Percentiles rank a stretch among this genome's conserved stretches.
phyloP scores from a whole-genome alignment of 768 basidiomycete species.

The Coprinellus micaceus region DNA sequence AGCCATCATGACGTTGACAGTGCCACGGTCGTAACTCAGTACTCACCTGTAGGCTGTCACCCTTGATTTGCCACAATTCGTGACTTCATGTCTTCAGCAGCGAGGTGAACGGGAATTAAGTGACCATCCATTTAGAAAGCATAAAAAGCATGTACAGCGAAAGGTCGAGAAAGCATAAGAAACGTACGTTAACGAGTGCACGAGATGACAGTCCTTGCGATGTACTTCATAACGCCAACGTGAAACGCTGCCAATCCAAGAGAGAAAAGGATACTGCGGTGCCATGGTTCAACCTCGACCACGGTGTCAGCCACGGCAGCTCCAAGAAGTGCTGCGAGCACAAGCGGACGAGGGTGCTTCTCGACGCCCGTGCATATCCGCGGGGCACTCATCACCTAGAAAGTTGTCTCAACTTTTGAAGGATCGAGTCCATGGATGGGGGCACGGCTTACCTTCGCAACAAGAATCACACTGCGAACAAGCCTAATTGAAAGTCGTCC shows the following conservation, averaged over 20 bases:
- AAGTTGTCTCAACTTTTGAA: neutral
- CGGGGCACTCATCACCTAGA: constrained; percentile 13
- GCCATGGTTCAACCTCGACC: constrained; percentile 11
- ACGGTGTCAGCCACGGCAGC: constrained; percentile 13
- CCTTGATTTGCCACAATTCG: too few species aligned
- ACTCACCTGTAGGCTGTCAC: too few species aligned
- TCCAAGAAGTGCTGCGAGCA: constrained; percentile 9
- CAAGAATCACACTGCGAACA: constrained; percentile 12
- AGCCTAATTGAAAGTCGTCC: constrained; percentile 5
- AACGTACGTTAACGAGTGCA: neutral
- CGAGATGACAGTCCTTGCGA: neutral
- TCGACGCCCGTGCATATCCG: constrained; percentile 7
- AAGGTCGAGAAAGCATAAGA: too few species aligned
- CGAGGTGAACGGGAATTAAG: too few species aligned
- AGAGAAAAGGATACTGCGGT: constrained; percentile 6
- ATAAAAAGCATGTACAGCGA: too few species aligned
- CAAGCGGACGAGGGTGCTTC: constrained; percentile 4
- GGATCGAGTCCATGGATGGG: neutral
- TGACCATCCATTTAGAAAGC: too few species aligned
- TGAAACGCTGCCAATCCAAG: constrained; percentile 12
- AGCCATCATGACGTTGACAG: too few species aligned
- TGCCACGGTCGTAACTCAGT: too few species aligned
- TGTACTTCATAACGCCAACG: constrained; percentile 8
- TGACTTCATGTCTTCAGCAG: too few species aligned
- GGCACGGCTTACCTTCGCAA: constrained; percentile 10